Evolutionary conservation across 768 basidiomycete species (phyloP).

Genomic region (Daedalea quercina): DNA sequence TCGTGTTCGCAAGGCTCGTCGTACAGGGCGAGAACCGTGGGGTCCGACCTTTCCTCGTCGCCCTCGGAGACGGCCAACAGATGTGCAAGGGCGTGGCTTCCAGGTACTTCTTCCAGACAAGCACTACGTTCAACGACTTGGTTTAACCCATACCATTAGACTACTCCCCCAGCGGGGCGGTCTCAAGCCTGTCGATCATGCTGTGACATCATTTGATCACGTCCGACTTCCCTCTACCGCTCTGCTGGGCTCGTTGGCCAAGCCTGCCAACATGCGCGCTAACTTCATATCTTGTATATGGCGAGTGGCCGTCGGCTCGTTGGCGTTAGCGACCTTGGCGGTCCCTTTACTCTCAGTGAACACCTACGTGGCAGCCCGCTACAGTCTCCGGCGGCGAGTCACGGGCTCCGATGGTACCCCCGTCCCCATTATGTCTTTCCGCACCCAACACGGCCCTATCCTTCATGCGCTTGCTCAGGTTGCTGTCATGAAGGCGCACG

Average conservation of each 20-base stretch:
- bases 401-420: conserved; percentile 36
- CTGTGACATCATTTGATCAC: conserved; percentile 25
- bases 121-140: no score
- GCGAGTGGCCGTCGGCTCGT: conserved; percentile 27
- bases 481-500: conserved; percentile 39
- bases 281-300: conserved; percentile 24
- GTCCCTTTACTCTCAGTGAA: conserved; percentile 35
- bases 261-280: conserved; percentile 11
- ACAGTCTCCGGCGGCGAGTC: conserved; percentile 48
- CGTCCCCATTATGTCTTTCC: conserved; percentile 52
- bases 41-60: conserved; percentile 33
- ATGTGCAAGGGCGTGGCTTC: conserved; percentile 30
- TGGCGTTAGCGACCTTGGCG: conserved; percentile 19
- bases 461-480: conserved; percentile 44
- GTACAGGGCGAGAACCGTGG: conserved; percentile 30
- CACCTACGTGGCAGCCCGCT: conserved; percentile 45
- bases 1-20: conserved; percentile 35
- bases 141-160: conserved; percentile 5
- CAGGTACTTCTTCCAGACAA: conserved; percentile 3
- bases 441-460: conserved; percentile 60
- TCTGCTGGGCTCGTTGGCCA: conserved; percentile 18
- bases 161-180: conserved; percentile 24
- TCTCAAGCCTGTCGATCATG: conserved; percentile 28
- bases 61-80: conserved; percentile 29
- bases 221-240: conserved; percentile 23